A percentile compares a stretch with the other conserved stretches of the same genome.
Evolutionary conservation across 2,329 filamentous ascomycete genomes (phyloP).

Genomic region (Monosporascus sp.): DNA sequence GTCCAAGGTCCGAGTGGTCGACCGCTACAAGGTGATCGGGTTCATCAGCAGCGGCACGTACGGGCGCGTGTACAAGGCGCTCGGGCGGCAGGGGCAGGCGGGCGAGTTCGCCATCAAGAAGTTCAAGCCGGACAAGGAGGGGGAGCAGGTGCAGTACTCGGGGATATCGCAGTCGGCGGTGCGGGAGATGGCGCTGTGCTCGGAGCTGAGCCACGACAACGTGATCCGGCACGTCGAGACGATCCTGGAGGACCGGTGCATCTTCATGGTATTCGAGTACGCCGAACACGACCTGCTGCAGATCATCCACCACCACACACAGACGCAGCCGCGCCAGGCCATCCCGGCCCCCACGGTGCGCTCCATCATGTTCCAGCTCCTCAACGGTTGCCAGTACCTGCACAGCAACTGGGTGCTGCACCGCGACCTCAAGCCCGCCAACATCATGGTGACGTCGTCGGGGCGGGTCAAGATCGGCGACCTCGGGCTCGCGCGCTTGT

Average conservation of each 20-base stretch:
- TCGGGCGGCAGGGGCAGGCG: conserved; percentile 64
- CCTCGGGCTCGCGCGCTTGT: conserved; percentile 83
- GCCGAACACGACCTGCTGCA: conserved; percentile 95
- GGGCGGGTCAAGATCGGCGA: conserved; percentile 95
- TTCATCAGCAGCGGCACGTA: conserved; percentile 99
- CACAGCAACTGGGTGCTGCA: conserved; percentile 97
- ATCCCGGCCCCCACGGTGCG: conserved; percentile 87
- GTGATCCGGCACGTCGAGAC: conserved; percentile 91
- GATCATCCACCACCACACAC: conserved; percentile 96
- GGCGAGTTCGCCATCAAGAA: conserved; percentile 98
- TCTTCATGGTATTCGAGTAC: conserved; percentile 99
- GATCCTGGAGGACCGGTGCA: conserved; percentile 96
- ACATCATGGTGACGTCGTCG: conserved; percentile 92
- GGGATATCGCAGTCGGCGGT: conserved; percentile 97
- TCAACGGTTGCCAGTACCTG: conserved; percentile 91
- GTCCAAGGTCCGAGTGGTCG: conserved; percentile 81
- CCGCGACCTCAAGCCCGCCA: conserved; percentile 93
- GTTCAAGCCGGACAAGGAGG: conserved; percentile 98
- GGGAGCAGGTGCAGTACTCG: conserved; percentile 89
- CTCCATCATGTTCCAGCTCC: conserved; percentile 90
- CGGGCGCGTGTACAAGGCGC: conserved; percentile 94
- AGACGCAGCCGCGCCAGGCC: conserved; percentile 71
- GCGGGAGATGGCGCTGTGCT: conserved; percentile 95
- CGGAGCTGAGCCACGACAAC: conserved; percentile 82
- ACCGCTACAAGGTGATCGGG: conserved; percentile 92